Evolutionary conservation across 805 yeast genomes (phyloP), one percentile per base, ranked within the genome.

Genomic region (Teunomyces panamensis): DNA sequence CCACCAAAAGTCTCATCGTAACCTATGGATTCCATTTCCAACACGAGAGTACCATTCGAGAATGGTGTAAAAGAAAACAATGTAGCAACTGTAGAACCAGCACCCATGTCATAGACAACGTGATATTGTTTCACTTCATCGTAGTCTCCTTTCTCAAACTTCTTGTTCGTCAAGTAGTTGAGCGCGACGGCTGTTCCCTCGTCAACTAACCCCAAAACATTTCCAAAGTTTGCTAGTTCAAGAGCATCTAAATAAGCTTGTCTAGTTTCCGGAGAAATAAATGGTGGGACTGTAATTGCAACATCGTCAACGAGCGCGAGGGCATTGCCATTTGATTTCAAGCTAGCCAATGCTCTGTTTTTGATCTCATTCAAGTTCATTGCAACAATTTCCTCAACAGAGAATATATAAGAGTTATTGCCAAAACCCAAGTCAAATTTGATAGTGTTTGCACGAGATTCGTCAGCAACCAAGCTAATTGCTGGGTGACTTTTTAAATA

Each of bases 151-250:
- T 59, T 56, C 3, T 63, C 64, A 5, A 64, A 60, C 30, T 67
- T 65, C 50, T 78, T 78, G 39, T 78, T 75, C 29, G 87, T 74
- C 1, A 89, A 88, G 63, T 81, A 91, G 59, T 89, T 88, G 39
- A 88, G 67, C 1, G 96, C 96, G 11, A 89, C 89, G 2, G 98
- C 94, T n/a, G 89, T 69, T 11, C 97, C 97, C 63, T 92, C 97
- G 59, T 87, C 91, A 2, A 91, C 87, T 46, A 92, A 71, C 1
- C 84, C 81, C 49, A 84, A 77, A 10, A 84, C 79, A 39, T 78
- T 71, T 9, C 68, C 55, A 49, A 84, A 67, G 17, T 85, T 87
- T 2, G 96, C 87, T 44, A 87, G 74, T 43, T 75, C 79, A 30
- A 85, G 87, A 3, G 91, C 81, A 55, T 90, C 96, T 30, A 76